A percentile compares a stretch with the other conserved stretches of the same genome.
These are phyloP conservation scores for Lichtheimia corymbifera DNA, from an alignment of 371 early-diverging fungal genomes.

Conservation along the genomic window DNA sequence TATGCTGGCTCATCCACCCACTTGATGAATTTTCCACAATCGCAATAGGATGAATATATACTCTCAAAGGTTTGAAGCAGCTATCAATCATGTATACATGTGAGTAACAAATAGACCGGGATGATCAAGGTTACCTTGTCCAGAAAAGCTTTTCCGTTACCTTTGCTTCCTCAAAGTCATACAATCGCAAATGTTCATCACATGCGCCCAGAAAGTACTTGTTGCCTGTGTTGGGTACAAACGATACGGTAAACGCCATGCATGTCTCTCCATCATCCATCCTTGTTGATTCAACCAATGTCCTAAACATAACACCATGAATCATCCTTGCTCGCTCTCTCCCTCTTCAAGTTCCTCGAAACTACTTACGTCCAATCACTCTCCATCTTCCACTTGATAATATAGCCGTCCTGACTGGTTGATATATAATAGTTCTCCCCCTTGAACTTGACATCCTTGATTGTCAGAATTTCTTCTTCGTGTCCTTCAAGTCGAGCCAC, in stretches of 20 bases:
- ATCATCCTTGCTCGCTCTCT: too few species aligned
- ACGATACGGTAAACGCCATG: constrained; percentile 93
- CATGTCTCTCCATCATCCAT: constrained; percentile 86
- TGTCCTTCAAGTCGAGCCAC: constrained; percentile 76
- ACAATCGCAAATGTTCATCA: constrained; percentile 83
- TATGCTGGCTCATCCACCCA: constrained; percentile 56
- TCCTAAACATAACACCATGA: constrained; percentile 22
- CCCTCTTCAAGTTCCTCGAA: background rate
- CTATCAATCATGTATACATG: constrained; percentile 27
- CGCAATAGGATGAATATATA: constrained; percentile 88
- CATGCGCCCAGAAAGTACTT: constrained; percentile 87
- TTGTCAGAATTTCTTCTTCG: constrained; percentile 81
- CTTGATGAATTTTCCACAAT: constrained; percentile 82
- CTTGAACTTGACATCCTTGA: constrained; percentile 73
- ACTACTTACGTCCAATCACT: constrained; percentile 71
- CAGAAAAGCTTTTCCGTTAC: constrained; percentile 30
- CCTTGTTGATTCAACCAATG: constrained; percentile 53
- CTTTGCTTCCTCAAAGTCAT: constrained; percentile 82
- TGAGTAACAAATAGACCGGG: too few species aligned
- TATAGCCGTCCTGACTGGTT: constrained; percentile 92
- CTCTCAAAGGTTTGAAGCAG: constrained; percentile 79
- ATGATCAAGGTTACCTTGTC: too few species aligned
- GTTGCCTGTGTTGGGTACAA: constrained; percentile 91
- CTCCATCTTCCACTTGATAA: constrained; percentile 83
- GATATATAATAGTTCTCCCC: constrained; percentile 81